These are phyloP conservation scores for Taxillus chinensis DNA, from an alignment of 164 flowering plant genomes.

Conservation along the genomic window DNA sequence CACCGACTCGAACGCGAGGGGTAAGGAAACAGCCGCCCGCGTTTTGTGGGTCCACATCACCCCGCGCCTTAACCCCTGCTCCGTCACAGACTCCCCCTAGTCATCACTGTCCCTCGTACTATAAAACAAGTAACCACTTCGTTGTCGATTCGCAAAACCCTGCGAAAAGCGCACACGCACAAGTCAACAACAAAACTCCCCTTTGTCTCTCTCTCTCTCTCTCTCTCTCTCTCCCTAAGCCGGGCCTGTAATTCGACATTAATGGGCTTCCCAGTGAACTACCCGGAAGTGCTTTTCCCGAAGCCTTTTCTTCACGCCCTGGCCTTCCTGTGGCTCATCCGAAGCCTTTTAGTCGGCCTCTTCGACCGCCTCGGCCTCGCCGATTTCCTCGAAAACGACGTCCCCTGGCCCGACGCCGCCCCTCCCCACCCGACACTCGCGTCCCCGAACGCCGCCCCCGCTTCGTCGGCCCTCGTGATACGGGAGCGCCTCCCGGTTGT, in stretches of 20 bases:
- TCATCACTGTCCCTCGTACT: no score
- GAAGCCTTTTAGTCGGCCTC: conserved; percentile 31
- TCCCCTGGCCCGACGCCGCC: conserved; percentile 24
- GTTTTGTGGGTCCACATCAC: no score
- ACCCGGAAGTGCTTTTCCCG: conserved; percentile 69
- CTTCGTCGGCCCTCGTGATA: conserved; percentile 53
- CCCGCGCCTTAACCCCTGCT: no score
- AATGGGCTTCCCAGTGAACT: conserved; percentile 90
- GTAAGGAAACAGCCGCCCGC: no score
- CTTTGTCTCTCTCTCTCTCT: no score
- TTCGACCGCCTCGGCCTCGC: conserved; percentile 45
- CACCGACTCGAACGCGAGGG: no score
- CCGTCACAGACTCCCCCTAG: no score
- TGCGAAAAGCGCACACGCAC: no score
- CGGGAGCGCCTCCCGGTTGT: conserved; percentile 73
- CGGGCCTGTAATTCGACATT: background rate
- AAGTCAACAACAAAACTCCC: no score
- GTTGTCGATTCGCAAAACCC: no score
- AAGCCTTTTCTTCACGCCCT: conserved; percentile 48
- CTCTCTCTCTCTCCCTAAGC: no score
- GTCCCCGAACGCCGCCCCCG: conserved; percentile 12
- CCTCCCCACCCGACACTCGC: conserved; percentile 17
- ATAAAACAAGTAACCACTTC: no score
- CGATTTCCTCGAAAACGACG: conserved; percentile 50
- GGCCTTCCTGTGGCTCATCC: conserved; percentile 44